phyloP scores from a whole-genome alignment of 2,329 filamentous ascomycete species.

The Alternaria alternata region DNA sequence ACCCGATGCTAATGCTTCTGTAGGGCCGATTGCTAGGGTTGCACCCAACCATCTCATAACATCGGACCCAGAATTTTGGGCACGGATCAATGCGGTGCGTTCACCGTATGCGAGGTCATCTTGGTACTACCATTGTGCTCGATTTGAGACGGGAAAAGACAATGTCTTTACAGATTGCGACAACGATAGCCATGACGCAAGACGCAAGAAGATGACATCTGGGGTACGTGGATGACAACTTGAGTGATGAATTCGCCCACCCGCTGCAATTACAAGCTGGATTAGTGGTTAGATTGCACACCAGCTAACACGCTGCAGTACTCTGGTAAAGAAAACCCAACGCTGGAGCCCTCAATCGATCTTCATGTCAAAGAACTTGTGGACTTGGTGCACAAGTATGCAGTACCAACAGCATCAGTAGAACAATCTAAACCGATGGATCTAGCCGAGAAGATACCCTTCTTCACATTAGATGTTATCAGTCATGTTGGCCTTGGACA shows the following conservation, averaged over 20 bases:
- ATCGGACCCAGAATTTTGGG: slow-evolving; percentile 57
- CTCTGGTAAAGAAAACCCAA: slow-evolving; percentile 63
- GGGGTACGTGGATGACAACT: slow-evolving; percentile 48
- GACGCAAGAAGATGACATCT: slow-evolving; percentile 59
- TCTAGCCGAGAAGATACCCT: slow-evolving; percentile 57
- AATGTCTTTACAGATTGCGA: slow-evolving; percentile 63
- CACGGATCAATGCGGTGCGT: slow-evolving; percentile 53
- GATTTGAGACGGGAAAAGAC: slow-evolving; percentile 63
- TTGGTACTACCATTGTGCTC: slow-evolving; percentile 54
- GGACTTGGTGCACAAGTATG: slow-evolving; percentile 60
- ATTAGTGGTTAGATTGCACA: neutral
- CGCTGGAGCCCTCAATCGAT: slow-evolving; percentile 61
- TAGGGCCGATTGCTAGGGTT: slow-evolving; percentile 56
- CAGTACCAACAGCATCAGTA: slow-evolving; percentile 25
- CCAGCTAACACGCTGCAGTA: slow-evolving; percentile 51
- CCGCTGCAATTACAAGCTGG: neutral
- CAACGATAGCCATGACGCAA: slow-evolving; percentile 56
- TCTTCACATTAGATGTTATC: slow-evolving; percentile 66
- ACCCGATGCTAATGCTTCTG: neutral
- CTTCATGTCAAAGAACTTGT: slow-evolving; percentile 57
- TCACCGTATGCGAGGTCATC: slow-evolving; percentile 52
- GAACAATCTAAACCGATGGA: slow-evolving; percentile 54
- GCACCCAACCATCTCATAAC: slow-evolving; percentile 61
- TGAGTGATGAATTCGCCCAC: neutral
- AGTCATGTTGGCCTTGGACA: slow-evolving; percentile 62